Conservation (phyloP, 2,329 filamentous ascomycete genomes). For the Lachnellula cervina region DNA sequence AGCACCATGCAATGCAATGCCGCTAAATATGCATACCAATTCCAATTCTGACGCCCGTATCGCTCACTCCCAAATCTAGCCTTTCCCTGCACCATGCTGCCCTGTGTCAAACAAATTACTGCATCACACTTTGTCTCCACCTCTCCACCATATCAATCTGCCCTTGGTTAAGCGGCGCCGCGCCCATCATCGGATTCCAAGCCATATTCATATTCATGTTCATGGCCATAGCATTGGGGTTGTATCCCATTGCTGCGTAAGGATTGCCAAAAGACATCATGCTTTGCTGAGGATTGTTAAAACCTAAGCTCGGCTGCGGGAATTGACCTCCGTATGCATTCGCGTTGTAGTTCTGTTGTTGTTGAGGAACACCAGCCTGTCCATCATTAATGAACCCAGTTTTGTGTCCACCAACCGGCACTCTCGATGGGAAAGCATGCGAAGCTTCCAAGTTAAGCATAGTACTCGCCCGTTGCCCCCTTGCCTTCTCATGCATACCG, state of each 20-base stretch:
- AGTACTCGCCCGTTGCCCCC: slow-evolving; percentile 20
- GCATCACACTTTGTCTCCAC: slow-evolving; percentile 34
- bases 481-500: slow-evolving; percentile 28
- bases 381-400: slow-evolving; percentile 23
- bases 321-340: slow-evolving; percentile 12
- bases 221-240: slow-evolving; percentile 16
- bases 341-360: slow-evolving; percentile 5
- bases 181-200: slow-evolving; percentile 23
- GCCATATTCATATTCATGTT: slow-evolving; percentile 15
- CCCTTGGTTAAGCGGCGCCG: slow-evolving; percentile 26
- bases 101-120: slow-evolving; percentile 10
- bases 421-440: slow-evolving; percentile 2
- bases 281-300: slow-evolving; percentile 8
- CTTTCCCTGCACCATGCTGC: too few relatives aligned
- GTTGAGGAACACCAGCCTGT: slow-evolving; percentile 17
- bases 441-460: slow-evolving; percentile 24
- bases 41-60: too few relatives aligned
- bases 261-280: slow-evolving; percentile 23
- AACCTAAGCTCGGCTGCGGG: slow-evolving; percentile 23
- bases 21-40: too few relatives aligned
- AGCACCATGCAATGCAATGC: too few relatives aligned
- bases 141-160: slow-evolving; percentile 34
- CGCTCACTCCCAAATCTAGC: too few relatives aligned
- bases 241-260: slow-evolving; percentile 19
- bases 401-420: slow-evolving; percentile 16